Conservation (phyloP, 129 eudicot genomes). For the Pseudognaphalium luteoalbum region DNA sequence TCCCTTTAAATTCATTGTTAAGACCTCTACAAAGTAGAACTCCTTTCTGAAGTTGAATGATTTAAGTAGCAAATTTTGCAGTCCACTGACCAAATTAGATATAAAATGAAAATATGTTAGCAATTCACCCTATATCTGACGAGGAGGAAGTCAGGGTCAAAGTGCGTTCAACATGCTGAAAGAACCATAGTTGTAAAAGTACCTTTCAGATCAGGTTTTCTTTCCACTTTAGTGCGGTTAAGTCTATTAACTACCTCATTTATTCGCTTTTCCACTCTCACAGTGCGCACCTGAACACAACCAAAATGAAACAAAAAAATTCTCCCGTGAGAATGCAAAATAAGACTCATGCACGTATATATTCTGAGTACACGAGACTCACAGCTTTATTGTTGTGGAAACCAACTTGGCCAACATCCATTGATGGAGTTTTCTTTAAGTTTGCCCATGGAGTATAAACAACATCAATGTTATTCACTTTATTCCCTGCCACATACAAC, state of each 20-base stretch:
- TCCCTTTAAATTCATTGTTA: no score
- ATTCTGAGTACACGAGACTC: slow-evolving; percentile 20
- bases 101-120: background rate
- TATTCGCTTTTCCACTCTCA: slow-evolving; percentile 89
- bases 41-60: no score
- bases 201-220: slow-evolving; percentile 93
- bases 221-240: slow-evolving; percentile 92
- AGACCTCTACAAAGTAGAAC: background rate
- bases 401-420: slow-evolving; percentile 99
- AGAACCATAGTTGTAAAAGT: background rate
- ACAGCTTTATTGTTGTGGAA: slow-evolving; percentile 86
- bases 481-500: slow-evolving; percentile 65
- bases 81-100: no score
- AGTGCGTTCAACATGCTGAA: background rate
- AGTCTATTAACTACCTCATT: slow-evolving; percentile 91
- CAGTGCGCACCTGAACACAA: slow-evolving; percentile 81
- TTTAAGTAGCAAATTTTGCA: no score
- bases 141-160: background rate
- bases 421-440: slow-evolving; percentile 93
- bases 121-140: background rate
- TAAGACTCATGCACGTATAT: background rate
- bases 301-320: background rate
- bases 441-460: slow-evolving; percentile 98
- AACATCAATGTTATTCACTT: slow-evolving; percentile 92
- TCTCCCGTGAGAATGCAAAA: background rate